These are phyloP conservation scores for Cyclotella choctawhatcheeana DNA, from an alignment of 108 stramenopile genomes.

Conservation along the genomic window DNA sequence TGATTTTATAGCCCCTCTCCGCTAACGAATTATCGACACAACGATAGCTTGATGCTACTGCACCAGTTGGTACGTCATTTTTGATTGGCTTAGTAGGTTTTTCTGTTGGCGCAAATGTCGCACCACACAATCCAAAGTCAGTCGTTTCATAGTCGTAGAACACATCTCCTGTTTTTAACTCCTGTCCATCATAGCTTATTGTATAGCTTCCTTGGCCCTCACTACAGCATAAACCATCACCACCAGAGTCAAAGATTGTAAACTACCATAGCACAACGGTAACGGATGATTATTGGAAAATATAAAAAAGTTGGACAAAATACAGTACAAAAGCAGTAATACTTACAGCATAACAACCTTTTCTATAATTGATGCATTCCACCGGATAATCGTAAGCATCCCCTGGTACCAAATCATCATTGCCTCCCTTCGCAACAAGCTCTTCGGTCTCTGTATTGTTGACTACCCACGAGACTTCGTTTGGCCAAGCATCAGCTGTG, in stretches of 20 bases:
- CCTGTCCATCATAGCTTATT: slow-evolving; percentile 33
- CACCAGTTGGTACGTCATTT: slow-evolving; percentile 14
- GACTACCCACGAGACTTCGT: slow-evolving; percentile 43
- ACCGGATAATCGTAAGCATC: slow-evolving; percentile 18
- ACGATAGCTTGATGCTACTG: slow-evolving; percentile 10
- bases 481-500: slow-evolving; percentile 46
- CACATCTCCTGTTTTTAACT: slow-evolving; percentile 33
- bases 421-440: slow-evolving; percentile 28
- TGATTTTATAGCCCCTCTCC: slow-evolving; percentile 32
- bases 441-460: slow-evolving; percentile 32
- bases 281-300: not conserved
- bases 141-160: slow-evolving; percentile 44
- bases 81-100: not conserved
- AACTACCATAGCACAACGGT: slow-evolving; percentile 23
- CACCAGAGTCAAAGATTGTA: slow-evolving; percentile 42
- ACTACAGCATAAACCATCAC: slow-evolving; percentile 57
- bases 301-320: not conserved
- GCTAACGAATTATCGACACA: slow-evolving; percentile 31
- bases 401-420: slow-evolving; percentile 38
- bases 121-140: slow-evolving; percentile 38
- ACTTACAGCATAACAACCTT: slow-evolving; percentile 25
- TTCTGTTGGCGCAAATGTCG: slow-evolving; percentile 25
- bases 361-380: slow-evolving; percentile 38
- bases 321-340: too few relatives aligned
- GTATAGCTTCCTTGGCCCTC: slow-evolving; percentile 50